Conservation (phyloP, 805 yeast species). For the Zygotorulaspora sp. region DNA sequence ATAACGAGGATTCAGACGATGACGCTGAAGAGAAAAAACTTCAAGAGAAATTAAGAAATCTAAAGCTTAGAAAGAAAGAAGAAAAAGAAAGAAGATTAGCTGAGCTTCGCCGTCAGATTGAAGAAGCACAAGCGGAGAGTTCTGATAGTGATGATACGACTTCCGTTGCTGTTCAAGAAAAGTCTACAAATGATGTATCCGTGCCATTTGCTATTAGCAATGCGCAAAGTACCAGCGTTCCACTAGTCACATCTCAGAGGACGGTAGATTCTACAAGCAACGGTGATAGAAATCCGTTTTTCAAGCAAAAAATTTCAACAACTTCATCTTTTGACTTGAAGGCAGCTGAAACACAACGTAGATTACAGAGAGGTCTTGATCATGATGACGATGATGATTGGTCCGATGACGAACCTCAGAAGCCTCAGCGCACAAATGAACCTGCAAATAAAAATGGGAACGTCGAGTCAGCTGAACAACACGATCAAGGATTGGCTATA, state of each 20-base stretch:
- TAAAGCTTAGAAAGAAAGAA: constrained; percentile 47
- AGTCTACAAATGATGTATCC: neutral
- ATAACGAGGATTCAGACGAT: constrained; percentile 37
- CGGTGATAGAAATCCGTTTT: constrained; percentile 49
- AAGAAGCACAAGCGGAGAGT: constrained; percentile 44
- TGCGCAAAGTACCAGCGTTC: neutral
- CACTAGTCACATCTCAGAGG: neutral
- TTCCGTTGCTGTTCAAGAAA: constrained; percentile 19
- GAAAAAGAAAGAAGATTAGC: constrained; percentile 58
- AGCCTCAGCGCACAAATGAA: constrained; percentile 32
- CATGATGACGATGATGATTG: constrained; percentile 35
- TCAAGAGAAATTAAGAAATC: constrained; percentile 35
- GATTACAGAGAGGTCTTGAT: constrained; percentile 54
- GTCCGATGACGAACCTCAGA: constrained; percentile 35
- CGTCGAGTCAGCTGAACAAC: neutral
- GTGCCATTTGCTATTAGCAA: neutral
- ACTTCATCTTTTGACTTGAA: constrained; percentile 45
- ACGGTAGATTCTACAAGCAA: constrained; percentile 14
- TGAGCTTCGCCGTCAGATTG: constrained; percentile 55
- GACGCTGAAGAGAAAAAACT: constrained; percentile 45
- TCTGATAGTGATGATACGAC: constrained; percentile 34
- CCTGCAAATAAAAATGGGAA: constrained; percentile 27
- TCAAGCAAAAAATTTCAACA: constrained; percentile 41
- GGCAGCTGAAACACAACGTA: constrained; percentile 66
- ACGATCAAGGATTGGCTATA: no score